A percentile compares a stretch with the other conserved stretches of the same genome.
phyloP scores from a whole-genome alignment of 2,329 filamentous ascomycete species.

The Apiospora rasikravindrae region DNA sequence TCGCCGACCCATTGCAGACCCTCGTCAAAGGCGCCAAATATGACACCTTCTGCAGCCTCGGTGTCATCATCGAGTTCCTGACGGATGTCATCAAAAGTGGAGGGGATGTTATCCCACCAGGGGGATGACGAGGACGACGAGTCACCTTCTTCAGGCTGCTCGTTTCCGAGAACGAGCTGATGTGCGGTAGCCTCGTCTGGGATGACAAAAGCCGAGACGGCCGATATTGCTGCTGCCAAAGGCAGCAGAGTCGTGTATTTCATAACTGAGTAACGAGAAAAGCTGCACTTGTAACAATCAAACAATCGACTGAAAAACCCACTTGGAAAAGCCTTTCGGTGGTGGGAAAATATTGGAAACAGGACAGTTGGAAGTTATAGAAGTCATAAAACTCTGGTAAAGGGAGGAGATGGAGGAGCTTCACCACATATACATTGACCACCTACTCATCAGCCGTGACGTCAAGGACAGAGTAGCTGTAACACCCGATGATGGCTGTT shows the following conservation, averaged over 20 bases:
- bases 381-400: not conserved
- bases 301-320: not conserved
- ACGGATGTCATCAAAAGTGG: not conserved
- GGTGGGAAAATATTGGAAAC: not conserved
- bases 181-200: slow-evolving; percentile 37
- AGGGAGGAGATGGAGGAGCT: not conserved
- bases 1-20: slow-evolving; percentile 25
- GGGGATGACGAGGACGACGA: not conserved
- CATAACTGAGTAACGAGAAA: slow-evolving; percentile 27
- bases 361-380: not conserved
- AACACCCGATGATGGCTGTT: slow-evolving; percentile 12
- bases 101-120: slow-evolving; percentile 24
- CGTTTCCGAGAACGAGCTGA: slow-evolving; percentile 32
- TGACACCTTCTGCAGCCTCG: slow-evolving; percentile 24
- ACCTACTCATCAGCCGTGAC: slow-evolving; percentile 1
- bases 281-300: not conserved
- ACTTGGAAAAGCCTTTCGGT: not conserved
- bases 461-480: slow-evolving; percentile 5
- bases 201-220: slow-evolving; percentile 33
- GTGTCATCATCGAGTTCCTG: slow-evolving; percentile 18
- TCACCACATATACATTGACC: slow-evolving; percentile 7
- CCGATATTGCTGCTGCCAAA: slow-evolving; percentile 29
- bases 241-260: slow-evolving; percentile 33
- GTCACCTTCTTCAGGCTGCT: slow-evolving; percentile 18
- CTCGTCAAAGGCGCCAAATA: slow-evolving; percentile 24